These are phyloP conservation scores for Boletus vinaceobasis DNA, from an alignment of 768 basidiomycete genomes.

Conservation along the genomic window DNA sequence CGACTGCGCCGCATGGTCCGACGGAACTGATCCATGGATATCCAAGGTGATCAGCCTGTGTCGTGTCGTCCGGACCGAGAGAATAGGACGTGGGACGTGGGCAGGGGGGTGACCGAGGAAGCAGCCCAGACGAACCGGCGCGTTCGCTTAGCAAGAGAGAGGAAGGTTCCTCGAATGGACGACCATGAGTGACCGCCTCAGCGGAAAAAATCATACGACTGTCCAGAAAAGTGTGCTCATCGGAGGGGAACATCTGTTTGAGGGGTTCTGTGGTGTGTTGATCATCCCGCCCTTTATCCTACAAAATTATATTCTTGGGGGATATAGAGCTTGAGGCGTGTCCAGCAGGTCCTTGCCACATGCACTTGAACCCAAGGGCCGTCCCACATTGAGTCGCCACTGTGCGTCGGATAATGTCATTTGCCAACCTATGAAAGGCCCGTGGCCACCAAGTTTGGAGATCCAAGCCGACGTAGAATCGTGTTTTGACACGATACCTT, in stretches of 20 bases:
- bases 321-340: background rate
- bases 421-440: no score
- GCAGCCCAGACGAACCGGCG: background rate
- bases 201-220: background rate
- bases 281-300: constrained; percentile 2
- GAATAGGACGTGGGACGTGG: background rate
- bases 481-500: no score
- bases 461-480: no score
- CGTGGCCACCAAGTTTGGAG: no score
- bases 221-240: background rate
- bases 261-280: background rate
- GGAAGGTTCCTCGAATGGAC: no score
- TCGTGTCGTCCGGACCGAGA: background rate
- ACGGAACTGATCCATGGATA: background rate
- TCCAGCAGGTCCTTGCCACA: background rate
- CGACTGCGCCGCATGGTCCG: background rate
- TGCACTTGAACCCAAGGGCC: no score
- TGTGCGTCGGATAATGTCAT: no score
- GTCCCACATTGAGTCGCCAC: no score
- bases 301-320: background rate
- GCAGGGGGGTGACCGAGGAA: no score
- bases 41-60: no score
- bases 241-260: background rate
- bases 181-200: background rate
- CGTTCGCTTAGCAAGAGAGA: background rate